Conservation (phyloP, 1,139 yeast genomes). For the Saccharomyces uvarum region DNA sequence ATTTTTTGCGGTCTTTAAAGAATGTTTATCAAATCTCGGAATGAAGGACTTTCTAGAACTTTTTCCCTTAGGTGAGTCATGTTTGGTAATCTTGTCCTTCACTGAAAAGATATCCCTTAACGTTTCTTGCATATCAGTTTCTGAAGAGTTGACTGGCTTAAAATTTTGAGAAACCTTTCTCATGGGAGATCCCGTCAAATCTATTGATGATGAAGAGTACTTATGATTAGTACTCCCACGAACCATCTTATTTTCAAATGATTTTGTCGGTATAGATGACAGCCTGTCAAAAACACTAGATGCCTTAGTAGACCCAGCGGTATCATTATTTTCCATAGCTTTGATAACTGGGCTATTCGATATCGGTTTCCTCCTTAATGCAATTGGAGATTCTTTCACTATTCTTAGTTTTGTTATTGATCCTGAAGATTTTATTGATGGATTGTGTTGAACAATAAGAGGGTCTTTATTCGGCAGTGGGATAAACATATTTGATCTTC, state of each 20-base stretch:
- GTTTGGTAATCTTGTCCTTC: background rate
- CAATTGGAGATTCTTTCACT: background rate
- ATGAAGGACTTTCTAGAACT: constrained; percentile 15
- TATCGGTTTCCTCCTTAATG: background rate
- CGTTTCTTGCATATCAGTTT: constrained; percentile 26
- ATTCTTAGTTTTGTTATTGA: constrained; percentile 3
- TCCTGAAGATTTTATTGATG: constrained; percentile 5
- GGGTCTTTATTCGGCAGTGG: constrained; percentile 32
- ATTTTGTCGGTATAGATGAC: constrained; percentile 27
- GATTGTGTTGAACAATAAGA: constrained; percentile 19
- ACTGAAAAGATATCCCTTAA: constrained; percentile 22
- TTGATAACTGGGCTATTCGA: background rate
- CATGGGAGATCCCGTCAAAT: constrained; percentile 26
- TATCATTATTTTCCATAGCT: background rate
- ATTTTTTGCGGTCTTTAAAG: background rate
- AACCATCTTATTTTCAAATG: constrained; percentile 26
- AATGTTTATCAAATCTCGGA: constrained; percentile 12
- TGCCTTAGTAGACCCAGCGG: constrained; percentile 3
- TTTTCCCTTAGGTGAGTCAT: background rate
- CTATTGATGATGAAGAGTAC: constrained; percentile 19
- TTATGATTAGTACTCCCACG: constrained; percentile 5
- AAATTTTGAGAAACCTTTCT: background rate
- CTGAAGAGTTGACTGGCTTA: constrained; percentile 7
- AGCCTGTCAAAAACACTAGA: constrained; percentile 28
- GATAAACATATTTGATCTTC: constrained; percentile 30